Base-by-base conservation (phyloP, 148 eudicot genomes). In the Pouteria glomerata region DNA sequence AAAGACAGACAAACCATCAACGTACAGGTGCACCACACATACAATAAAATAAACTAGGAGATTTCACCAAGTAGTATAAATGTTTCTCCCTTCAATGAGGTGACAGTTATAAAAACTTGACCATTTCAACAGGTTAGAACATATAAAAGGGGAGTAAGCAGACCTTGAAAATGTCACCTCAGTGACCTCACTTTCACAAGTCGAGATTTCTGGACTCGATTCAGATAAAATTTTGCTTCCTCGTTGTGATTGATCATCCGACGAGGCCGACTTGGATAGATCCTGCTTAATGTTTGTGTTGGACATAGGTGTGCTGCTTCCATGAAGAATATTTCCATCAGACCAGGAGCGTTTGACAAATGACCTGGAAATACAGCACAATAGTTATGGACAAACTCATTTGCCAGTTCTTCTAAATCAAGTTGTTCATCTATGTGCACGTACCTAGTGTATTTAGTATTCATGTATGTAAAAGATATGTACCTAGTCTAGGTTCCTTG, bases 311-410 rank as follows among this genome's bases (percentile, higher is more conserved):
- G 83, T 73, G 72, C 74, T 66, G 70, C 85, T 86, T 75, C 81
- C 81, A 74, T 68, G 88, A 67, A 90, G 88, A 78, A 92, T 90
- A 77, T 70, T 86, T 78, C 97, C 96, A 78, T 90, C 98, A 61
- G 98, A 93, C 67, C 83, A 85, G 74, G 90, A 88, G 79, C 96
- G 82, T 77, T 84, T 84, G 80, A 90, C 80, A 48, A 72, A 67
- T 59, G 79, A 76, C 87, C 97, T 92, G 69, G 30, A 59, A 68
- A 75, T 71, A 39, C 58, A 75, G 34, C 44, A 21, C 60, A 69
- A 2, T 30, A 50, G 64, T 75, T 59, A 75, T 41, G 21, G 12
- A 34, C 13, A 33, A 44, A 23, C n/a, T n/a, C 19, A 68, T 48
- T 30, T 68, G 34, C 37, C 35, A 66, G 47, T 44, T 62, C 18